Evolutionary conservation across 495 filamentous ascomycete genomes (phyloP).

Genomic region (Hypoxylon intermedium): DNA sequence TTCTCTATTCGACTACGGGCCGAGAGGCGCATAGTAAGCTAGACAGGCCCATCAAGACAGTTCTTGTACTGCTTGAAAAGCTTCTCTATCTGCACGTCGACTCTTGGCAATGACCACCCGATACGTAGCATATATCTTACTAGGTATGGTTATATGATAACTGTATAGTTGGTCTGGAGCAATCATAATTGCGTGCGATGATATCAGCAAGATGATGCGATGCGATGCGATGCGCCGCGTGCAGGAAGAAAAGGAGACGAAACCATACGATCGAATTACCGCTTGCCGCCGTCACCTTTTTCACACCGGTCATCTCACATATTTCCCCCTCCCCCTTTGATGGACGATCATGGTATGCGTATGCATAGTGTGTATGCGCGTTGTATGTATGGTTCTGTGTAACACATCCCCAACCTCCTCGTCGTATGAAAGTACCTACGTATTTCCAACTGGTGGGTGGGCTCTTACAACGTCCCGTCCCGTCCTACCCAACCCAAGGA

Average conservation of each 20-base stretch:
- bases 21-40: conserved; percentile 37
- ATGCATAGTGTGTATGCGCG: conserved; percentile 1
- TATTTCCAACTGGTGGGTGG: neutral
- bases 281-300: conserved; percentile 21
- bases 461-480: conserved; percentile 1
- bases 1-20: conserved; percentile 12
- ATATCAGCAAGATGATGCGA: conserved; percentile 8
- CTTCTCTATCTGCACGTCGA: neutral
- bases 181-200: neutral
- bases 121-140: neutral
- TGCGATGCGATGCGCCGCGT: conserved; percentile 6
- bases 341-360: conserved; percentile 1
- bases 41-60: neutral
- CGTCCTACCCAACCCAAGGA: neutral
- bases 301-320: conserved; percentile 27
- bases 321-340: conserved; percentile 2
- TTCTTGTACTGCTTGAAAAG: neutral
- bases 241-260: conserved; percentile 9
- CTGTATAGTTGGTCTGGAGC: neutral
- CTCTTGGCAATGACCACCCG: too few relatives aligned
- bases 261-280: conserved; percentile 24
- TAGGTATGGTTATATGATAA: neutral
- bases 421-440: neutral
- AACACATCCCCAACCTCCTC: too few relatives aligned
- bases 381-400: conserved; percentile 12